phyloP scores from a whole-genome alignment of 306 rosid genomes.

The Mimosa pudica region DNA sequence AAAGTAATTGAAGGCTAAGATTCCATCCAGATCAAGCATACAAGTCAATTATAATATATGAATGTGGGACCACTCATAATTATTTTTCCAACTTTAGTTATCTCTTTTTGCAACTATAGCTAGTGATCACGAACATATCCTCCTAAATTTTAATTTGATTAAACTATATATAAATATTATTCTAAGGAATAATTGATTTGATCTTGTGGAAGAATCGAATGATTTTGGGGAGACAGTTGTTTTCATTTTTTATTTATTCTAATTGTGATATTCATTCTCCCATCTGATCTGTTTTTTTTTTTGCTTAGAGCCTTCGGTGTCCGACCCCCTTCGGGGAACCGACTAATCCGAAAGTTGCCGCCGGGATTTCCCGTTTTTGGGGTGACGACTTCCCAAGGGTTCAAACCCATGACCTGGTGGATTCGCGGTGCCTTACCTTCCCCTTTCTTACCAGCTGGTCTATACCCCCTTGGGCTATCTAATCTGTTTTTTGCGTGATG shows the following conservation, averaged over 20 bases:
- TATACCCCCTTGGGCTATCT: too few relatives aligned
- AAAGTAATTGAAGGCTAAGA: background rate
- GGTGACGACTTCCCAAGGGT: too few relatives aligned
- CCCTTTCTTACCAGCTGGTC: too few relatives aligned
- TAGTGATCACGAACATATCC: background rate
- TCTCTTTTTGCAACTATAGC: background rate
- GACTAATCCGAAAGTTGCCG: too few relatives aligned
- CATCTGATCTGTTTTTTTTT: too few relatives aligned
- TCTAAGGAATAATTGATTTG: background rate
- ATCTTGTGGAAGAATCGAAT: background rate
- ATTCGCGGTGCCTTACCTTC: too few relatives aligned
- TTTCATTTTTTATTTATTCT: too few relatives aligned
- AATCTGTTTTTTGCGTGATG: too few relatives aligned
- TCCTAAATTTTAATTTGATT: background rate
- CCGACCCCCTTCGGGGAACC: too few relatives aligned
- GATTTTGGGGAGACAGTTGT: background rate
- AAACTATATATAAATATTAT: background rate
- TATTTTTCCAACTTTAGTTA: background rate
- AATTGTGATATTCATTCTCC: background rate
- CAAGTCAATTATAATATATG: background rate
- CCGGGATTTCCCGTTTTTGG: too few relatives aligned
- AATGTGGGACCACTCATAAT: constrained; percentile 1
- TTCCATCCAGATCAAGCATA: constrained; percentile 12
- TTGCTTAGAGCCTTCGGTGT: too few relatives aligned
- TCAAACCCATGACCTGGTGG: too few relatives aligned